Percentiles rank a stretch among this genome's conserved stretches.
Conservation (phyloP, 2,329 filamentous ascomycete genomes). For the Colletotrichum incanum region DNA sequence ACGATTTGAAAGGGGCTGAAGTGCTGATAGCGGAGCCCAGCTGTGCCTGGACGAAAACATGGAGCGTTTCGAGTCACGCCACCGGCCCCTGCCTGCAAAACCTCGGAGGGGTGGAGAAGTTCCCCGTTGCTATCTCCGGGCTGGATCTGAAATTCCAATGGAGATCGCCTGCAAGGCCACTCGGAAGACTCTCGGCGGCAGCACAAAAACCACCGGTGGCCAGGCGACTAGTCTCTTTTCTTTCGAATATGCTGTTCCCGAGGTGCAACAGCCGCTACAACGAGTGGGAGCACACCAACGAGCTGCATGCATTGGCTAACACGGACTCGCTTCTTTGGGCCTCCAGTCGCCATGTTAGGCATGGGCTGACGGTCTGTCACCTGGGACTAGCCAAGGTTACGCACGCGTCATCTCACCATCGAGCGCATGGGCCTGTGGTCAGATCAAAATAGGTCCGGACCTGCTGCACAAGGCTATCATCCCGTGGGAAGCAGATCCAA, state of each 20-base stretch:
- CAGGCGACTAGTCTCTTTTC: slow-evolving; percentile 1
- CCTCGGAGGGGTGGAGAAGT: slow-evolving; percentile 8
- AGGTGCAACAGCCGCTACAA: not conserved
- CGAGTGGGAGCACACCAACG: slow-evolving; percentile 1
- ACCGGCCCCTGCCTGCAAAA: slow-evolving; percentile 33
- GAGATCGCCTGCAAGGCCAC: slow-evolving; percentile 23
- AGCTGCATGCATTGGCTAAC: slow-evolving; percentile 8
- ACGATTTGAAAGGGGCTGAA: slow-evolving; percentile 11
- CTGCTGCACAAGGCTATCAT: not conserved
- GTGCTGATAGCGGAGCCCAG: slow-evolving; percentile 29
- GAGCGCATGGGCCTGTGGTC: not conserved
- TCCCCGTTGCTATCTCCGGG: slow-evolving; percentile 31
- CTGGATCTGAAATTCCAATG: slow-evolving; percentile 25
- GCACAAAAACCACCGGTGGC: not conserved
- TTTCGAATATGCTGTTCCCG: slow-evolving; percentile 6
- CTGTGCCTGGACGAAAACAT: slow-evolving; percentile 22
- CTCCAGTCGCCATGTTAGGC: not conserved
- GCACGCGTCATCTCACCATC: not conserved
- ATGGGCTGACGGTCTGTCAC: slow-evolving; percentile 3
- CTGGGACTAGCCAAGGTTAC: not conserved
- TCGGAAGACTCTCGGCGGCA: slow-evolving; percentile 2
- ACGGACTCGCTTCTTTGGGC: not conserved
- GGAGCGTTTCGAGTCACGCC: slow-evolving; percentile 27
- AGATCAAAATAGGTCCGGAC: not conserved
- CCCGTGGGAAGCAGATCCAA: slow-evolving; percentile 19